These are phyloP conservation scores for Hysterangium stoloniferum DNA, from an alignment of 768 basidiomycete genomes.

Conservation along the genomic window DNA sequence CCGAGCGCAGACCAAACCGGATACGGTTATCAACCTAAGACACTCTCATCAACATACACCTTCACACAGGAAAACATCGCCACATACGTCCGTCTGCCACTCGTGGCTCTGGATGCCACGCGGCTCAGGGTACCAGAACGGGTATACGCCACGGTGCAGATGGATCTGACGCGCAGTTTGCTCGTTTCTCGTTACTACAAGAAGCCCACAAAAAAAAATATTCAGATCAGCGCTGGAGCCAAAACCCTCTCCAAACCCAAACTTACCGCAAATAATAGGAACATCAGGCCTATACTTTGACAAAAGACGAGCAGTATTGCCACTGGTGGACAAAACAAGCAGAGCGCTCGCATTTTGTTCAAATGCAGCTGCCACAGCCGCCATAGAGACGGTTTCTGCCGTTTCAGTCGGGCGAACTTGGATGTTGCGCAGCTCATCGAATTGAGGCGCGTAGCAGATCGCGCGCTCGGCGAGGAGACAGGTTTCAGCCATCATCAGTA, in stretches of 20 bases:
- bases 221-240: not conserved
- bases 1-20: conserved; percentile 80
- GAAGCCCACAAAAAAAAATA: not conserved
- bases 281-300: conserved; percentile 93
- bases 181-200: conserved; percentile 85
- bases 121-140: conserved; percentile 95
- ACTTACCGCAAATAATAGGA: conserved; percentile 89
- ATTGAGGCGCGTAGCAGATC: conserved; percentile 91
- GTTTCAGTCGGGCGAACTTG: conserved; percentile 89
- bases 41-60: not conserved
- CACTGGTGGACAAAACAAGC: conserved; percentile 92
- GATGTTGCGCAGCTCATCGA: conserved; percentile 75
- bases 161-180: conserved; percentile 96
- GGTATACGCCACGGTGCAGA: conserved; percentile 93
- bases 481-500: conserved; percentile 99
- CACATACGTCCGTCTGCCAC: conserved; percentile 94
- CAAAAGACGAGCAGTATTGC: conserved; percentile 90
- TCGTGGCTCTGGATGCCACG: conserved; percentile 79
- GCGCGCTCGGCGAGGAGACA: conserved; percentile 94
- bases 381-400: conserved; percentile 91
- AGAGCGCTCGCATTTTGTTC: conserved; percentile 96
- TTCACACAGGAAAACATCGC: not conserved
- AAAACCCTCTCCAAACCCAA: too few relatives aligned
- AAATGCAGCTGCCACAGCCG: conserved; percentile 89
- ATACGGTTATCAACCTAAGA: conserved; percentile 80